Conservation (phyloP, 2,329 filamentous ascomycete genomes). For the Venturia oleaginea region DNA sequence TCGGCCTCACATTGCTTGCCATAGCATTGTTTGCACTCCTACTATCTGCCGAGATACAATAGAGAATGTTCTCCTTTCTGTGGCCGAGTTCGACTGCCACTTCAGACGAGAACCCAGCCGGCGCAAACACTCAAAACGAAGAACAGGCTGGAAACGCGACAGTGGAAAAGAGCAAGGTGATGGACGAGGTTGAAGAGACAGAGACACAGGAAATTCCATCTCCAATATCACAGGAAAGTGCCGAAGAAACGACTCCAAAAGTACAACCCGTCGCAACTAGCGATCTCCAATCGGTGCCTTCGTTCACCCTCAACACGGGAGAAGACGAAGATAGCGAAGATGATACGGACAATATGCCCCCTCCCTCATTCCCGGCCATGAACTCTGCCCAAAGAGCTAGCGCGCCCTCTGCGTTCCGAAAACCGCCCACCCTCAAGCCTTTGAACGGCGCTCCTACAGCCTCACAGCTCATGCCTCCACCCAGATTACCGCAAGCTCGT, state of each 20-base stretch:
- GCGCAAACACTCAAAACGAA: not conserved
- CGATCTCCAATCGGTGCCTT: conserved; percentile 16
- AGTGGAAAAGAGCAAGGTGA: not conserved
- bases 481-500: conserved; percentile 19
- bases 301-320: conserved; percentile 24
- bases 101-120: conserved; percentile 28
- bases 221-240: not conserved
- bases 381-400: conserved; percentile 39
- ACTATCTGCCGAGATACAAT: not conserved
- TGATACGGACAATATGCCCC: conserved; percentile 28
- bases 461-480: conserved; percentile 27
- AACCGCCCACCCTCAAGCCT: conserved; percentile 10
- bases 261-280: conserved; percentile 12
- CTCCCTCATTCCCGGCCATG: conserved; percentile 35
- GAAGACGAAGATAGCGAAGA: conserved; percentile 23
- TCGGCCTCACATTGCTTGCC: conserved; percentile 4
- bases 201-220: not conserved
- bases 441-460: conserved; percentile 15
- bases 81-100: conserved; percentile 26
- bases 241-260: conserved; percentile 14
- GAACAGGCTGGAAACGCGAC: not conserved
- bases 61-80: conserved; percentile 11
- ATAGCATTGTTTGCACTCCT: not conserved
- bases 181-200: not conserved
- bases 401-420: conserved; percentile 13